Evolutionary conservation across 2,329 filamentous ascomycete genomes (phyloP), one percentile per base, ranked within the genome.

Genomic region (Calonectria hawksworthii): DNA sequence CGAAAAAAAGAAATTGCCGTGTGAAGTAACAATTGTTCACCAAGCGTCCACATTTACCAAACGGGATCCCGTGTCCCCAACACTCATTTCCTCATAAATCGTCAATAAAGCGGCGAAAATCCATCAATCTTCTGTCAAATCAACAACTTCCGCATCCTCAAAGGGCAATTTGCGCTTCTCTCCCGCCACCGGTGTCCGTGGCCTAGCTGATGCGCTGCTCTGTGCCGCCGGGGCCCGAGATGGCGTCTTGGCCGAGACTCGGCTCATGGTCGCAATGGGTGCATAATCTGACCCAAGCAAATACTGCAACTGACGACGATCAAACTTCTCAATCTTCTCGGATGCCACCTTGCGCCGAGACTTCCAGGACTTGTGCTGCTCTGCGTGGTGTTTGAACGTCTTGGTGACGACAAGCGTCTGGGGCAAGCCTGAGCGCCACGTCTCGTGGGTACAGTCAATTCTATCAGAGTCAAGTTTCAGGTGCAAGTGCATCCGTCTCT

Each of bases 391-490:
- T 3, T 2, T 14, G 18, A n/a, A 64, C 3, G 59, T 64, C 38
- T 64, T 64, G 59, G 59, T 64, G 21, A 64, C 59, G 18, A 64
- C 36, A 1, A 64, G 59, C 21, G 36, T 64, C 23, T 64, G 23
- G 4, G 36, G 36, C 34, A 38, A 44, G 4, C 36, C 59, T 4
- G 2, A 28, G 2, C 36, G 59, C n/a, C 3, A 2, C 10, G 77
- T 82, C 28, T 38, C 13, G n/a, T 81, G 76, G 0, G 68, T 76
- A 65, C 80, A 84, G 26, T 79, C 77, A 14, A 80, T 70, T 0
- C 10, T 0, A 6, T 38, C 51, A 0, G 1, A 0, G 18, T 80
- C 73, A 4, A 83, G 74, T 14, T 68, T 6, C 5, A 56, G 13
- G 10, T 81, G 77, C 0, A 84, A 16, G 66, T 84, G 82, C 0